Evolutionary conservation across 176 grass and related monocot genomes (phyloP), one percentile per base, ranked within the genome.

Genomic region (Bonia amplexicaulis): DNA sequence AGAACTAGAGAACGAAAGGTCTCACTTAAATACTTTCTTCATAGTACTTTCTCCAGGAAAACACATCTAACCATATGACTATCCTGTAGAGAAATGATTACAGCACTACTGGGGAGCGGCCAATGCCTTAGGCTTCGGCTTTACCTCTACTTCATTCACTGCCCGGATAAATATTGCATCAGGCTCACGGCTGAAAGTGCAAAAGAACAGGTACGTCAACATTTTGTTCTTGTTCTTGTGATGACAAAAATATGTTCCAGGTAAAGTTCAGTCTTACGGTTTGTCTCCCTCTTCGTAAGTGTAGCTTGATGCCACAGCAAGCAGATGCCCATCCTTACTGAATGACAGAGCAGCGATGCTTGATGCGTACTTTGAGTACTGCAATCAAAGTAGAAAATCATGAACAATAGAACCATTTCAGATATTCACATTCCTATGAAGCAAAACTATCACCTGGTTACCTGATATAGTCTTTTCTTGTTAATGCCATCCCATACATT

Each of bases 401-500:
- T 31, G 5, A 64, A 44, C 31, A 62, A 19, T 9, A 55, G 22
- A 46, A 53, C 7, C 1, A 22, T 71, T 74, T 39, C 42, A 78
- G 51, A 84, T 13, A 45, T 2, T 80, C 19, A 1, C 35, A 23
- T 52, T 60, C 39, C 39, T 68, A 71, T 60, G 22, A 66, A 61
- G n/a, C 15, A 73, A 82, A 75, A 40, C 51, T 70, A 65, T 55
- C 23, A 35, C 16, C 41, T 55, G 22, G 59, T 81, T 93, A 99
- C 96, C 91, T 99, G 96, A 85, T 96, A 99, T 39, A 99, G 80
- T 72, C 96, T 87, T 89, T 96, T 99, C 91, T 99, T 99, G 84
- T 99, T 99, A 76, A 79, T 91, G 51, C 96, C 96, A 81, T 99
- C 96, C 96, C 96, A 99, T n/a, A 99, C 93, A 81, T 99, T 99